Conservation (phyloP, 2,329 filamentous ascomycete genomes). For the Scedosporium apiospermum region DNA sequence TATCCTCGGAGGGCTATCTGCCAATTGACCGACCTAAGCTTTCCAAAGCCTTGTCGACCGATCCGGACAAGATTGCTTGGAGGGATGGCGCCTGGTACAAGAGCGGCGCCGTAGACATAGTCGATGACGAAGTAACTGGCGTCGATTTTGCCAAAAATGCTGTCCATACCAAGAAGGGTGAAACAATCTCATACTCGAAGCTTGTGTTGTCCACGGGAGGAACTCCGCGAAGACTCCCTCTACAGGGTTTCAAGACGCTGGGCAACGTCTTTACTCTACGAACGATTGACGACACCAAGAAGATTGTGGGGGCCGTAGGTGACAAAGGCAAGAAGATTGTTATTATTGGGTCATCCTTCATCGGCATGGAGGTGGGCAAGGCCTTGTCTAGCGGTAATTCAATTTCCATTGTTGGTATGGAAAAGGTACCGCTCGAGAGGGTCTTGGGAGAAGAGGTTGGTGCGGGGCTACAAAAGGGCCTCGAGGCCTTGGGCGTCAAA, state of each 20-base stretch:
- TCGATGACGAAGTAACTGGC: slow-evolving; percentile 55
- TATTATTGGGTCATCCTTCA: slow-evolving; percentile 87
- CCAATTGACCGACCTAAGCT: slow-evolving; percentile 93
- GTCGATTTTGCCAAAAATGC: slow-evolving; percentile 69
- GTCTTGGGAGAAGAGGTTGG: slow-evolving; percentile 79
- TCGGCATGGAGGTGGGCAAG: slow-evolving; percentile 95
- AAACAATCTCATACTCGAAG: slow-evolving; percentile 71
- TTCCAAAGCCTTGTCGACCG: slow-evolving; percentile 83
- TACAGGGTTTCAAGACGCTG: slow-evolving; percentile 78
- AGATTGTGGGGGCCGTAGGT: slow-evolving; percentile 71
- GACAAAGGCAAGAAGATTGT: slow-evolving; percentile 86
- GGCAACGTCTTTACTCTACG: slow-evolving; percentile 82
- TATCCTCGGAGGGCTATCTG: slow-evolving; percentile 74
- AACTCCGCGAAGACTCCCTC: slow-evolving; percentile 61
- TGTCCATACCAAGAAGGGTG: slow-evolving; percentile 65
- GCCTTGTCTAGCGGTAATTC: slow-evolving; percentile 70
- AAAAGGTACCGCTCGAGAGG: slow-evolving; percentile 72
- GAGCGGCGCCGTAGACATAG: slow-evolving; percentile 44
- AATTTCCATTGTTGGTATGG: slow-evolving; percentile 84
- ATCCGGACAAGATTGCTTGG: slow-evolving; percentile 68
- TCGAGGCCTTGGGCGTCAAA: slow-evolving; percentile 82
- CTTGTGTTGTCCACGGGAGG: slow-evolving; percentile 86
- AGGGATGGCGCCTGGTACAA: slow-evolving; percentile 72
- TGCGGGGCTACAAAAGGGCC: slow-evolving; percentile 63
- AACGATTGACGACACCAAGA: slow-evolving; percentile 64